Evolutionary conservation across 2,329 filamentous ascomycete genomes (phyloP).

Genomic region (Penicillium hordei): DNA sequence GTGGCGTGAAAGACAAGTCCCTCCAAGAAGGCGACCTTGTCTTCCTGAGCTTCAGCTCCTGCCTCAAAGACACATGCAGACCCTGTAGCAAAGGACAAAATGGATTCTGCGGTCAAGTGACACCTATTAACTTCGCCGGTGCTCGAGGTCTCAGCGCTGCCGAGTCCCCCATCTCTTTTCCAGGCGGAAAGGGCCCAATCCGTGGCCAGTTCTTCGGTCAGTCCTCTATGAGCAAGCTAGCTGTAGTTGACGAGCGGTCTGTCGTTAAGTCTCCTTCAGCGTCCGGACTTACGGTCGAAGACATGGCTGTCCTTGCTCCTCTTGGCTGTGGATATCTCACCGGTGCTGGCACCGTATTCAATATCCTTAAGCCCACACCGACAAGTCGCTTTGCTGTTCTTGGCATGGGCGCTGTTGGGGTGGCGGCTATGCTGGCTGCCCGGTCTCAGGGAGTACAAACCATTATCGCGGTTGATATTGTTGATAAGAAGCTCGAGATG

Average conservation of each 20-base stretch:
- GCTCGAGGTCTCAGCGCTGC: conserved; percentile 16
- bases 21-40: conserved; percentile 35
- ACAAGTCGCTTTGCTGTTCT: conserved; percentile 27
- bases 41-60: conserved; percentile 29
- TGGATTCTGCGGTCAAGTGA: conserved; percentile 24
- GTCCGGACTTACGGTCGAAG: conserved; percentile 14
- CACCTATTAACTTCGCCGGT: conserved; percentile 28
- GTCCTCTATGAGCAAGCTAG: conserved; percentile 34
- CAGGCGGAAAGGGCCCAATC: conserved; percentile 18
- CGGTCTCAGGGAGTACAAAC: conserved; percentile 20
- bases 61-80: conserved; percentile 17
- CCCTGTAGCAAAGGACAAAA: conserved; percentile 21
- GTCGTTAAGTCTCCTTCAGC: conserved; percentile 28
- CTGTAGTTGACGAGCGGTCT: conserved; percentile 31
- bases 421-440: conserved; percentile 25
- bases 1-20: conserved; percentile 24
- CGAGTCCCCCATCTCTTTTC: conserved; percentile 24
- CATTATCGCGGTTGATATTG: conserved; percentile 50
- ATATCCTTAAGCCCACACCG: conserved; percentile 26
- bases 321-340: conserved; percentile 37
- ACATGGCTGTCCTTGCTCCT: conserved; percentile 30
- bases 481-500: conserved; percentile 43
- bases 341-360: conserved; percentile 35
- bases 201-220: conserved; percentile 40
- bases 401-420: conserved; percentile 32